Evolutionary conservation across 257 asterid genomes (phyloP).

Genomic region (Verbascum thapsus): DNA sequence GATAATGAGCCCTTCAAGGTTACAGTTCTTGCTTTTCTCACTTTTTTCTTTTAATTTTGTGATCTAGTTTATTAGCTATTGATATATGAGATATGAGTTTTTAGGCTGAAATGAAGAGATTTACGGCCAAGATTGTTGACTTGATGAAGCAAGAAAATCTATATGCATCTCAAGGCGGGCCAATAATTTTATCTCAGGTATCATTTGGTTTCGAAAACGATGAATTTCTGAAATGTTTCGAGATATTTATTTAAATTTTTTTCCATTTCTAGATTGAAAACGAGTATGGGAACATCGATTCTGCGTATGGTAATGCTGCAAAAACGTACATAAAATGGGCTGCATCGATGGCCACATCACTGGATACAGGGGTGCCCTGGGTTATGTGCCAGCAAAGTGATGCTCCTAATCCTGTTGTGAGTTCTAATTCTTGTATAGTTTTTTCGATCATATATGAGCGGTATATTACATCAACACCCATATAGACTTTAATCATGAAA

Average conservation of each 20-base stretch:
- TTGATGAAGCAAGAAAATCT: slow-evolving; percentile 81
- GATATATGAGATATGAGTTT: slow-evolving; percentile 14
- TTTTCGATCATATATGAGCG: no score
- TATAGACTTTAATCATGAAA: no score
- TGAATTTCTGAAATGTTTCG: not conserved
- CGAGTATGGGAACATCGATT: slow-evolving; percentile 78
- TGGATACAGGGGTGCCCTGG: slow-evolving; percentile 93
- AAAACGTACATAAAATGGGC: slow-evolving; percentile 86
- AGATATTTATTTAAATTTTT: not conserved
- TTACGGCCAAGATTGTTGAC: slow-evolving; percentile 81
- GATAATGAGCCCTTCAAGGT: slow-evolving; percentile 87
- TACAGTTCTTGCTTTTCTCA: slow-evolving; percentile 14
- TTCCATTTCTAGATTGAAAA: slow-evolving; percentile 67
- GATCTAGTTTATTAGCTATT: slow-evolving; percentile 9
- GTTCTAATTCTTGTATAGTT: slow-evolving; percentile 10
- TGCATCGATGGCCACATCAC: slow-evolving; percentile 78
- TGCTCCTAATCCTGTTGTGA: slow-evolving; percentile 88
- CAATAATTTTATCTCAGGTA: slow-evolving; percentile 90
- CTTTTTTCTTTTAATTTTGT: not conserved
- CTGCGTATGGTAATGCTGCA: slow-evolving; percentile 58
- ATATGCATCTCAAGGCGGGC: slow-evolving; percentile 93
- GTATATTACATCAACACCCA: no score
- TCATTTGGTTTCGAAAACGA: not conserved
- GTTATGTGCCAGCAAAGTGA: slow-evolving; percentile 90
- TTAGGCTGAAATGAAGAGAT: slow-evolving; percentile 89